A percentile compares a stretch with the other conserved stretches of the same genome.
phyloP scores from a whole-genome alignment of 805 yeast species.

The Zygotorulaspora sp. region DNA sequence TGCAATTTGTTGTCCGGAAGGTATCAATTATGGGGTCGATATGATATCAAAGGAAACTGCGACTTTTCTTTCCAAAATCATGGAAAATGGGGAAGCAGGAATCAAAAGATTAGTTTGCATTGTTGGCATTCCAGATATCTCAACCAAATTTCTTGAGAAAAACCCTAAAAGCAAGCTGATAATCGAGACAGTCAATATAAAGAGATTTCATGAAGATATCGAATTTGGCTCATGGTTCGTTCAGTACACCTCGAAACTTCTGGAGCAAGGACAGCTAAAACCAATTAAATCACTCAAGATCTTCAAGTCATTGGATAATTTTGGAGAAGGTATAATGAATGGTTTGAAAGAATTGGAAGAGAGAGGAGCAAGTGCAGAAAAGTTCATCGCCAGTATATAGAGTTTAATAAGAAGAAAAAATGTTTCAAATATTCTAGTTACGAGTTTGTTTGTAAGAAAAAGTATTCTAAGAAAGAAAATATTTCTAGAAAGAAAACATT shows the following conservation, averaged over 20 bases:
- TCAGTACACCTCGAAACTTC: constrained; percentile 32
- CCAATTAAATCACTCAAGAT: constrained; percentile 37
- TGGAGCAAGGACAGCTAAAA: constrained; percentile 28
- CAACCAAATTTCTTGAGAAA: constrained; percentile 10
- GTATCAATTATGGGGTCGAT: constrained; percentile 40
- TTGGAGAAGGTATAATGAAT: constrained; percentile 30
- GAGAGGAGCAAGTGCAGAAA: constrained; percentile 42
- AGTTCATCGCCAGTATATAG: constrained; percentile 35
- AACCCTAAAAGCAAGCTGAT: constrained; percentile 25
- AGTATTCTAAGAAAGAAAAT: no score
- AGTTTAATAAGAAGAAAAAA: no score
- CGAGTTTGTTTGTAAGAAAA: no score
- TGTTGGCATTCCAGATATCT: constrained; percentile 34
- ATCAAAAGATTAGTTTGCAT: constrained; percentile 37
- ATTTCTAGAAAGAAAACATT: no score
- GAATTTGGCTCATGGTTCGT: constrained; percentile 38
- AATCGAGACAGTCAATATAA: constrained; percentile 37
- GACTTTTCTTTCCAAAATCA: constrained; percentile 29
- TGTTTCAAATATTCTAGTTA: no score
- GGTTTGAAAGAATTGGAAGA: constrained; percentile 40
- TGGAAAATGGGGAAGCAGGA: constrained; percentile 19
- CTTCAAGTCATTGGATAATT: constrained; percentile 34
- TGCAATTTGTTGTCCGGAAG: constrained; percentile 24
- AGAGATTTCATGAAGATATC: constrained; percentile 43
- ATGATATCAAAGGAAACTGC: constrained; percentile 43